Base-by-base conservation (phyloP, 2,329 filamentous ascomycete species). In the Xylaria arbuscula region DNA sequence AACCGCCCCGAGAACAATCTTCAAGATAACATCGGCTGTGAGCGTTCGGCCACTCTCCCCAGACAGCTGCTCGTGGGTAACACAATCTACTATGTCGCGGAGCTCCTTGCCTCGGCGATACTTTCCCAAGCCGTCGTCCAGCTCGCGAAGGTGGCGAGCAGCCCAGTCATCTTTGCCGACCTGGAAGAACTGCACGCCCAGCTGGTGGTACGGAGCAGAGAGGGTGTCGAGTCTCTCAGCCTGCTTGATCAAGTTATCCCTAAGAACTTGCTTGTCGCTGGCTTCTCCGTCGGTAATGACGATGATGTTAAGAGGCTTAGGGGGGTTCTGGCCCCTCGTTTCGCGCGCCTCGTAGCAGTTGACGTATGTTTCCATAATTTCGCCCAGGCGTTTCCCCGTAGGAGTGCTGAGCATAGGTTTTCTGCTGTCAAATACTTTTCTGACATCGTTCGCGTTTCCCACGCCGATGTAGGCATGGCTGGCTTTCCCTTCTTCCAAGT, bases 161-260 rank as follows among this genome's bases (percentile, higher is more conserved):
- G 94, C 95, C 0, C 80, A 82, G 0, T 81, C 76, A 73, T 97
- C 93, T 58, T 87, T 85, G 65, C 96, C 95, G 53, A 98, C 92
- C 81, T 98, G 95, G 84, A 98, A 97, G 83, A 98, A 98, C 79
- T 98, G 95, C 65, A 98, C 89, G 40, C 95, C 95, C 9, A 98
- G 84, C 82, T 98, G 96, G 84, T 92, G 92, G 0, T 90, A 86
- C 3, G 91, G 89, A 0, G 93, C 93, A 9, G 90, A 85, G 8
- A 92, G 78, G 60, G 80, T 80, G 75, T 96, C 91, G 38, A 98
- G 87, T 76, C 88, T 89, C 78, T 85, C 86, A 0, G 94, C 95
- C 0, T 88, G 84, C 3, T 81, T 79, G 48, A 93, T 83, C 56
- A 98, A 89, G 32, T 90, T 58, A 15, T 61, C 9, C 13, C 51